phyloP scores from a whole-genome alignment of 169 alveolate genomes.

The Plasmodium vivax region DNA sequence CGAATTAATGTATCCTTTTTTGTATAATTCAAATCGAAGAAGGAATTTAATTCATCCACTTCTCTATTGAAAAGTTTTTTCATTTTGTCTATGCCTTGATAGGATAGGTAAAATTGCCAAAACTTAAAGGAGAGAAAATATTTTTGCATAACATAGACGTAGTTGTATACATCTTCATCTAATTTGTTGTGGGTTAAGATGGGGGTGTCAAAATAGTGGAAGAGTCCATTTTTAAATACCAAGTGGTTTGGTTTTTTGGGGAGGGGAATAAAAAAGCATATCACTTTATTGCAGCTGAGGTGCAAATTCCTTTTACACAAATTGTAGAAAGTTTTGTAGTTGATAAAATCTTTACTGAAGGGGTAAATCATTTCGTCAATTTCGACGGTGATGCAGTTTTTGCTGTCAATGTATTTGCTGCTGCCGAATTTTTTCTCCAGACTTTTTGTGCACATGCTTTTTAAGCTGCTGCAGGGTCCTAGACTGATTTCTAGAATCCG shows the following conservation, averaged over 20 bases:
- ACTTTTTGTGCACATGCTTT: constrained; percentile 3
- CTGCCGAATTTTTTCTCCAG: constrained; percentile 50
- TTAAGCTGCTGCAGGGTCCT: background rate
- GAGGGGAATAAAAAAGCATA: constrained; percentile 36
- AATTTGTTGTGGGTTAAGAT: background rate
- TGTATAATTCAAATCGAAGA: background rate
- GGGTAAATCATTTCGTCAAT: constrained; percentile 11
- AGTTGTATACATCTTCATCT: constrained; percentile 57
- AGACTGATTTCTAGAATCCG: constrained; percentile 34
- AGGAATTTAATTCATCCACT: constrained; percentile 9
- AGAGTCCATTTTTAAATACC: constrained; percentile 18
- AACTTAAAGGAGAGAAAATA: constrained; percentile 44
- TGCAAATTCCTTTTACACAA: constrained; percentile 34
- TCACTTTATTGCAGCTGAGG: constrained; percentile 30
- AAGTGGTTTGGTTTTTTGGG: constrained; percentile 47
- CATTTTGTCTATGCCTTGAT: constrained; percentile 44
- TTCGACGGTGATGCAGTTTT: constrained; percentile 24
- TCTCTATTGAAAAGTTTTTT: constrained; percentile 18
- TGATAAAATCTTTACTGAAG: constrained; percentile 7
- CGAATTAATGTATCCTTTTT: background rate
- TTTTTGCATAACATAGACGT: constrained; percentile 47
- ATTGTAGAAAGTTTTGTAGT: constrained; percentile 30
- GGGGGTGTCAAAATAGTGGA: constrained; percentile 37
- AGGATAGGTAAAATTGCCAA: constrained; percentile 34
- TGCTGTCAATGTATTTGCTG: constrained; percentile 24